Evolutionary conservation across 106 monocot genomes (phyloP).

Genomic region (Phalaenopsis equestris): DNA sequence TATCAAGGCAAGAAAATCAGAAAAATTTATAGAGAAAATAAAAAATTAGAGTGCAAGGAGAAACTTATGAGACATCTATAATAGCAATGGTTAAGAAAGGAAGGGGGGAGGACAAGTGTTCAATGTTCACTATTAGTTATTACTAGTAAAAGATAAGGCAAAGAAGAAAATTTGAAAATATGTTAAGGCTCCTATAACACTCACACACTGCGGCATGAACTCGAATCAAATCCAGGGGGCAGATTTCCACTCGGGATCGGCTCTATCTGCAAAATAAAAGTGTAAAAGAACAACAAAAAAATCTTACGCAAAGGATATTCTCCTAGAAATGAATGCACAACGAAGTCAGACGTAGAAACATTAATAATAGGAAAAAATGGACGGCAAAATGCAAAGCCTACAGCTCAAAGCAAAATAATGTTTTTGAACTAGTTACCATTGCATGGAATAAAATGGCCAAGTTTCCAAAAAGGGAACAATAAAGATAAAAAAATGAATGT

Average conservation of each 20-base stretch:
- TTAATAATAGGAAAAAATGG: not conserved
- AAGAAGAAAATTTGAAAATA: not conserved
- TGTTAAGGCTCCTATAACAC: constrained; percentile 1
- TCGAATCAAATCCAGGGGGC: constrained; percentile 27
- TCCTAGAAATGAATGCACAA: not conserved
- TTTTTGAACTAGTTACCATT: not conserved
- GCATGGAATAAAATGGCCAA: not conserved
- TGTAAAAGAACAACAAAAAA: constrained; percentile 38
- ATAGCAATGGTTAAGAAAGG: not conserved
- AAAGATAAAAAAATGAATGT: too few species aligned
- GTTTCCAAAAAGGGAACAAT: too few species aligned
- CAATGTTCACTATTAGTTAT: not conserved
- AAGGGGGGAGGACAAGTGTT: not conserved
- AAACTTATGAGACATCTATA: not conserved
- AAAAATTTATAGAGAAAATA: not conserved
- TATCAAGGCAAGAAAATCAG: not conserved
- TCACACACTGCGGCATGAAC: constrained; percentile 25
- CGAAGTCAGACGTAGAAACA: not conserved
- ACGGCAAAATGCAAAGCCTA: not conserved
- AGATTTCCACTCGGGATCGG: constrained; percentile 27
- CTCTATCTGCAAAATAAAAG: constrained; percentile 47
- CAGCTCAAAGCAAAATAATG: not conserved
- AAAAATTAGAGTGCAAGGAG: not conserved
- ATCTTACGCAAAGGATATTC: not conserved
- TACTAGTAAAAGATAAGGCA: not conserved